phyloP scores from a whole-genome alignment of 495 filamentous ascomycete species.

The Penicillium cosmopolitanum region DNA sequence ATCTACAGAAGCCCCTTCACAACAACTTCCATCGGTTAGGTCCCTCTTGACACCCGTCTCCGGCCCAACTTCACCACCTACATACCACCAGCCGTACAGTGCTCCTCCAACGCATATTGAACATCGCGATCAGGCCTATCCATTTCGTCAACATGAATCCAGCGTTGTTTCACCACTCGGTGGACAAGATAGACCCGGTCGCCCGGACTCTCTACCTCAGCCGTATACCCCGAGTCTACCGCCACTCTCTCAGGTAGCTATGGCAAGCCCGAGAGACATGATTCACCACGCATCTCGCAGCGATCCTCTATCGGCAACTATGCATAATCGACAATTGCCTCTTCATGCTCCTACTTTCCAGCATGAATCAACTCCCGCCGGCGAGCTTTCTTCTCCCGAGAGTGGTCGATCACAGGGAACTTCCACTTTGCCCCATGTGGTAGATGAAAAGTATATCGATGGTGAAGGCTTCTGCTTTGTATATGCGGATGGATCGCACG shows the following conservation, averaged over 20 bases:
- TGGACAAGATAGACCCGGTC: conserved; percentile 27
- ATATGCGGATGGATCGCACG: conserved; percentile 84
- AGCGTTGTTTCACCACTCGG: conserved; percentile 18
- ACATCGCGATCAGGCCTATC: conserved; percentile 23
- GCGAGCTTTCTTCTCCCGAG: conserved; percentile 29
- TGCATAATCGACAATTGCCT: conserved; percentile 18
- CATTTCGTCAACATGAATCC: conserved; percentile 29
- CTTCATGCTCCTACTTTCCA: conserved; percentile 16
- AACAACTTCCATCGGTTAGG: conserved; percentile 50
- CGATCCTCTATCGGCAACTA: conserved; percentile 22
- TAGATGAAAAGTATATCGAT: conserved; percentile 59
- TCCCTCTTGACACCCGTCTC: conserved; percentile 48
- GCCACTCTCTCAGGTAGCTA: conserved; percentile 39
- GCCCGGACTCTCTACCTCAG: conserved; percentile 28
- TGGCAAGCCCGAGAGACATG: conserved; percentile 25
- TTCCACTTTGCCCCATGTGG: conserved; percentile 45
- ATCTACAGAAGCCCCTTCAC: conserved; percentile 23
- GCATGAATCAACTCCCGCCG: conserved; percentile 22
- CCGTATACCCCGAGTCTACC: conserved; percentile 33
- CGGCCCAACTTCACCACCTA: conserved; percentile 36
- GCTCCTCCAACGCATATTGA: conserved; percentile 25
- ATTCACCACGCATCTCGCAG: conserved; percentile 25
- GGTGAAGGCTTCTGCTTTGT: conserved; percentile 85
- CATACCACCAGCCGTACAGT: conserved; percentile 32
- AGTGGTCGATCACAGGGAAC: conserved; percentile 20